Base-by-base conservation (phyloP, 192 early-diverging fungal genomes). In the Gonapodya prolifera region DNA sequence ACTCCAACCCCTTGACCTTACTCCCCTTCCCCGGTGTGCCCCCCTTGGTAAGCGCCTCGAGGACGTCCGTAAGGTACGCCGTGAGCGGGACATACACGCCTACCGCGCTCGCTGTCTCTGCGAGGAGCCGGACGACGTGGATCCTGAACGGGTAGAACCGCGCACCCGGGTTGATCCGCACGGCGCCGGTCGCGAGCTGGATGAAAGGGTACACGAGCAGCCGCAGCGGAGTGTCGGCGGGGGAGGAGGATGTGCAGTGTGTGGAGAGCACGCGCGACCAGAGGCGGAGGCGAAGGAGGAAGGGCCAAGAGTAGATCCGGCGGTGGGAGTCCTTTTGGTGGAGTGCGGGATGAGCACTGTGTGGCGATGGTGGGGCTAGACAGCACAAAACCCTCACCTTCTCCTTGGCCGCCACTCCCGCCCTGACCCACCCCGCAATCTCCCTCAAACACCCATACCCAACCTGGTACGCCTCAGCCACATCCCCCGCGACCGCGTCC, bases 111-210 rank as follows among this genome's bases (percentile, higher is more conserved):
- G 85, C 82, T 69, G 98, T 79, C 31, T 92, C 90, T 74, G 90
- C 86, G 61, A 99, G 80, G 75, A 88, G 82, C 75, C 85, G 85
- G 16, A 96, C 79, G 80, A 92, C 90, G 79, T 95, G 94, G 83
- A 98, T 92, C 30, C 95, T 92, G 76, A 97, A 85, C 28, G 98
- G 96, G 83, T 94, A 95, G 86, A 92, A 95, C 81, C 93, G 92
- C 34, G 93, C 85, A 0, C 92, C 94, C 30, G 96, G 94, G 75
- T 94, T 93, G 70, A 99, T 83, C 28, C 94, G 87, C 79, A 84
- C 70, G 75, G 75, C 70, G 70, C 83, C 80, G 69, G 81, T 75
- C 23, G 82, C 73, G 31, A 83, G 77, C 61, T 86, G 83, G 29
- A 18, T 16, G 71, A 18, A 18, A 29, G 28, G 71, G 32, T 32